Conservation (phyloP, 345 rosid species). For the Hibiscus syriacus region DNA sequence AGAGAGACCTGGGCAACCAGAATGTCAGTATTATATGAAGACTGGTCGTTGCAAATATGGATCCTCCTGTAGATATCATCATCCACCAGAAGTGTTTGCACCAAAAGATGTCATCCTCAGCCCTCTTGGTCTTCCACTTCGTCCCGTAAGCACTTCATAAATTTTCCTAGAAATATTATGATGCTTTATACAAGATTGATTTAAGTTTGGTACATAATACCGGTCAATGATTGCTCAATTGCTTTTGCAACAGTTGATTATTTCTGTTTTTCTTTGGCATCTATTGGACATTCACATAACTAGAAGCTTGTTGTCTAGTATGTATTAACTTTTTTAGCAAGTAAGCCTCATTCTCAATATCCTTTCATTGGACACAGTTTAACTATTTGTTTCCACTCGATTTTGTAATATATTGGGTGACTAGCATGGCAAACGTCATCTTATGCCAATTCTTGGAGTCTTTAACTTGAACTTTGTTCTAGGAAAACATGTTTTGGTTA, state of each 20-base stretch:
- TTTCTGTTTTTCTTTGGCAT: no score
- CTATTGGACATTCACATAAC: no score
- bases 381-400: no score
- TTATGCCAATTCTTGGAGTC: neutral
- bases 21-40: conserved; percentile 77
- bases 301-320: no score
- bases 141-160: conserved; percentile 51
- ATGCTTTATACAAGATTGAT: neutral
- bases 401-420: no score
- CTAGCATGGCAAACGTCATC: no score
- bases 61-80: conserved; percentile 84
- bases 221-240: no score
- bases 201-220: no score
- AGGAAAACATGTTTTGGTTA: neutral
- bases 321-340: no score
- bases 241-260: no score
- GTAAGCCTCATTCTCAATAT: no score
- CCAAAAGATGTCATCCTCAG: conserved; percentile 44
- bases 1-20: conserved; percentile 34
- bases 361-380: no score
- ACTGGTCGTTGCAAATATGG: conserved; percentile 90
- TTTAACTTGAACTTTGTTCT: neutral
- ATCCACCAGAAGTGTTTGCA: conserved; percentile 50
- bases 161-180: conserved; percentile 1
- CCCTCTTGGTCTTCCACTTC: conserved; percentile 73